phyloP scores from a whole-genome alignment of 495 filamentous ascomycete genomes.

The Saxophila tyrrhenica region DNA sequence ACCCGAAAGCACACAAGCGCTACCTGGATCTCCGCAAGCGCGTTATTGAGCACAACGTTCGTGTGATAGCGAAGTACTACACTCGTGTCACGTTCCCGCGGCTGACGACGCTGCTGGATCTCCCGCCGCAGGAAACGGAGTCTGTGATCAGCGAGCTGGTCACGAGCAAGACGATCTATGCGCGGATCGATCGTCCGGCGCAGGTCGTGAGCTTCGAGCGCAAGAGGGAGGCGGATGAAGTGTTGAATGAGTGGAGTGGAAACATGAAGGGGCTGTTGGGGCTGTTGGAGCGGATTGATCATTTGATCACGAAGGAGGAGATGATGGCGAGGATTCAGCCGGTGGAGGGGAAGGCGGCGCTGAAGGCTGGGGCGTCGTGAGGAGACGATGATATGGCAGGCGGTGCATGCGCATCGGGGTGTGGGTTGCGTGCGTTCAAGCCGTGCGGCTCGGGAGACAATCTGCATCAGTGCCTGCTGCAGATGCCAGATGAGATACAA shows the following conservation, averaged over 20 bases:
- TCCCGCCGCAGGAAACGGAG: conserved; percentile 91
- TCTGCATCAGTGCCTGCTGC: too few species aligned
- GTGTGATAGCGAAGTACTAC: conserved; percentile 96
- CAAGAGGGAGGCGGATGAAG: conserved; percentile 88
- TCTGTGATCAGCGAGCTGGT: conserved; percentile 94
- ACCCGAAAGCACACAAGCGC: conserved; percentile 66
- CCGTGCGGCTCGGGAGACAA: too few species aligned
- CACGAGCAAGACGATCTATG: conserved; percentile 91
- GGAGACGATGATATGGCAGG: background rate
- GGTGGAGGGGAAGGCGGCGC: conserved; percentile 25
- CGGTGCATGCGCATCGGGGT: background rate
- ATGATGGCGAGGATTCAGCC: conserved; percentile 98
- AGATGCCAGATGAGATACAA: background rate
- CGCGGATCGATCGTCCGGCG: conserved; percentile 92
- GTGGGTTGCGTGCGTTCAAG: too few species aligned
- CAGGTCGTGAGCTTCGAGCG: conserved; percentile 86
- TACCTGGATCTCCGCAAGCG: conserved; percentile 94
- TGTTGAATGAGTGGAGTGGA: conserved; percentile 95
- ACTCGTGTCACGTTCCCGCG: conserved; percentile 88
- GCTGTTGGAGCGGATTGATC: conserved; percentile 85
- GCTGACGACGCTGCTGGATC: conserved; percentile 76
- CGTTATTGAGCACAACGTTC: conserved; percentile 97
- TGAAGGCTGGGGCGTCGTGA: background rate
- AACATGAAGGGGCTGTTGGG: conserved; percentile 97
- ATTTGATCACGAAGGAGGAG: conserved; percentile 98